These are phyloP conservation scores for Teratosphaeria destructans DNA, from an alignment of 2,329 filamentous ascomycete species.

Conservation along the genomic window DNA sequence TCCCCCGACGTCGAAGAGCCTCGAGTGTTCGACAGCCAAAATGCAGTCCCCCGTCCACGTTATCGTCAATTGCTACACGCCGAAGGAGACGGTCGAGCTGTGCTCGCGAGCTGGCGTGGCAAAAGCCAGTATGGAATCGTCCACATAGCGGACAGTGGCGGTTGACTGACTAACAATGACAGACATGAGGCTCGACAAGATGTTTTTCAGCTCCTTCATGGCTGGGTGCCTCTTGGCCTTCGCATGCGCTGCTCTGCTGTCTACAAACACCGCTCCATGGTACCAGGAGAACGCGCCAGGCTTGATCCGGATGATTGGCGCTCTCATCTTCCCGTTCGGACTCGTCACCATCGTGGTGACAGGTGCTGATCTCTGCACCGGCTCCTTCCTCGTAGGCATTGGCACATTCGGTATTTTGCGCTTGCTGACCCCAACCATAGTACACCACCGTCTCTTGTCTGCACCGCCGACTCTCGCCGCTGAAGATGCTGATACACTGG, in stretches of 20 bases:
- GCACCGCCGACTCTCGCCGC: slow-evolving; percentile 25
- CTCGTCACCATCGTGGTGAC: slow-evolving; percentile 23
- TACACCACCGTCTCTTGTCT: slow-evolving; percentile 22
- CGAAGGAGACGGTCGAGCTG: slow-evolving; percentile 38
- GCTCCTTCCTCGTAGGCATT: slow-evolving; percentile 18
- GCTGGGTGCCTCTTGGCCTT: slow-evolving; percentile 44
- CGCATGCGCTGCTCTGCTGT: slow-evolving; percentile 36
- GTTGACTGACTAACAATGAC: background rate
- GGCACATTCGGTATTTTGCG: background rate
- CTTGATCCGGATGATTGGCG: slow-evolving; percentile 21
- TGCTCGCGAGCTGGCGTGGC: slow-evolving; percentile 40
- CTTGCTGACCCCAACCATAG: background rate
- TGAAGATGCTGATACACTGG: slow-evolving; percentile 16
- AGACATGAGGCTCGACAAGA: background rate
- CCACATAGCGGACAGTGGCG: background rate
- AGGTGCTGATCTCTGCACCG: slow-evolving; percentile 23
- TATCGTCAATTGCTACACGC: slow-evolving; percentile 7
- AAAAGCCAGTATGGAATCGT: slow-evolving; percentile 41
- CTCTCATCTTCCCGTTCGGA: slow-evolving; percentile 23
- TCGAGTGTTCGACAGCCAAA: background rate
- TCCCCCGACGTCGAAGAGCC: background rate
- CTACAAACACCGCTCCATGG: slow-evolving; percentile 18
- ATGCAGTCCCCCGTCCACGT: slow-evolving; percentile 2
- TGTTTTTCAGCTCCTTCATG: slow-evolving; percentile 25
- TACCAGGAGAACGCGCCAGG: slow-evolving; percentile 23